Evolutionary conservation across 2,329 filamentous ascomycete genomes (phyloP).

Genomic region (Botryotinia narcissicola): DNA sequence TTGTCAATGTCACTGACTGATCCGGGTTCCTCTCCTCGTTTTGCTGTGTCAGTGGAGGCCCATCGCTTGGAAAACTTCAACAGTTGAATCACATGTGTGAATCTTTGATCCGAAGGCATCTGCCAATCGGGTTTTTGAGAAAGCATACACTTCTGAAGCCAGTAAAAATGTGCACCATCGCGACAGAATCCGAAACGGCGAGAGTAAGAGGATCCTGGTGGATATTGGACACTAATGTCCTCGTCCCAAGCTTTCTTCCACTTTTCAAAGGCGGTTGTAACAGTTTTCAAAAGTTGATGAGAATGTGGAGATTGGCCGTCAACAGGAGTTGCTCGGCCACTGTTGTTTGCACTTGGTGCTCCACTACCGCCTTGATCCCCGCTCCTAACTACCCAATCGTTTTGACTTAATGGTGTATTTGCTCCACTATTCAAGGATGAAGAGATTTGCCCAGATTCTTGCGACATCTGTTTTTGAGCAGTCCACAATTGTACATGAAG

Average conservation of each 20-base stretch:
- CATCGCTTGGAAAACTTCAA: constrained; percentile 59
- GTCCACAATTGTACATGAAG: constrained; percentile 61
- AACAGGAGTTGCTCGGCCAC: constrained; percentile 48
- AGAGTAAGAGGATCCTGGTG: constrained; percentile 50
- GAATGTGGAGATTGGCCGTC: constrained; percentile 41
- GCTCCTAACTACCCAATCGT: constrained; percentile 53
- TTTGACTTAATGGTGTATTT: constrained; percentile 56
- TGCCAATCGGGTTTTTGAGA: constrained; percentile 58
- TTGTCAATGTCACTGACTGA: constrained; percentile 68
- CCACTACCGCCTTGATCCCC: constrained; percentile 44
- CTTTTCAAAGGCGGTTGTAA: constrained; percentile 60
- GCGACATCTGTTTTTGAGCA: constrained; percentile 46
- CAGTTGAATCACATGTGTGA: constrained; percentile 58
- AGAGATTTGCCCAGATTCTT: constrained; percentile 31
- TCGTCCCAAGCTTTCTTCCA: constrained; percentile 72
- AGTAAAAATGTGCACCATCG: constrained; percentile 72
- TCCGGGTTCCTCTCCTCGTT: constrained; percentile 64
- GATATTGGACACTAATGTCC: constrained; percentile 68
- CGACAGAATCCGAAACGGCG: constrained; percentile 67
- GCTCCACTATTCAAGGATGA: constrained; percentile 42
- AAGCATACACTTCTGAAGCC: constrained; percentile 64
- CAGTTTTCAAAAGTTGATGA: constrained; percentile 47
- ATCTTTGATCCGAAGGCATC: constrained; percentile 56
- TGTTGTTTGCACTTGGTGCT: constrained; percentile 46
- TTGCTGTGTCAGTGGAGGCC: constrained; percentile 61